Percentiles rank a stretch among this genome's conserved stretches.
Evolutionary conservation across 1,139 yeast species (phyloP).

Genomic region (Pneumocystis sp.): DNA sequence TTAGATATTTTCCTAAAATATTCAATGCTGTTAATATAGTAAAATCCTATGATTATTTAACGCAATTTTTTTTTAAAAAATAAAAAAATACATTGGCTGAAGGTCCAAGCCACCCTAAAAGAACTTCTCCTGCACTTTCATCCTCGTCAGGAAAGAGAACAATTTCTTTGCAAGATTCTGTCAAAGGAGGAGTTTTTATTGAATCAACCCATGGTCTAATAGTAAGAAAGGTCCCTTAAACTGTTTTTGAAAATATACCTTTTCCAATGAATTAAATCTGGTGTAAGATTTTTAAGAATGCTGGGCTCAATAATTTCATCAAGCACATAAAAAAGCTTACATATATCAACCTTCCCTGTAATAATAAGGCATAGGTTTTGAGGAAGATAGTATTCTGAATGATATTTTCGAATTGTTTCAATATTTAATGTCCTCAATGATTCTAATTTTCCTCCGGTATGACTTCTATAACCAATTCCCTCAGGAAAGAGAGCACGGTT

Average conservation of each 20-base stretch:
- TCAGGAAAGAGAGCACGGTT: slow-evolving; percentile 39
- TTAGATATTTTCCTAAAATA: slow-evolving; percentile 35
- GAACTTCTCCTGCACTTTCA: slow-evolving; percentile 66
- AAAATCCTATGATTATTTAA: slow-evolving; percentile 29
- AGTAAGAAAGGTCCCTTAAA: slow-evolving; percentile 22
- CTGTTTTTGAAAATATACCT: slow-evolving; percentile 9
- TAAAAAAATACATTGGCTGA: slow-evolving; percentile 14
- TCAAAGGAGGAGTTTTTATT: slow-evolving; percentile 30
- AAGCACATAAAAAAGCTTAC: slow-evolving; percentile 45
- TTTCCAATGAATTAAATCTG: background rate
- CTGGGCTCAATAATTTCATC: slow-evolving; percentile 39
- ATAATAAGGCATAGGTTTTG: slow-evolving; percentile 71
- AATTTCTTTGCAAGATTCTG: slow-evolving; percentile 29
- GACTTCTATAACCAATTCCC: slow-evolving; percentile 67
- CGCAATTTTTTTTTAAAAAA: background rate
- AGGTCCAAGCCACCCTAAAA: slow-evolving; percentile 78
- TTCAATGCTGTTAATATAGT: slow-evolving; percentile 13
- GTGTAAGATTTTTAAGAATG: background rate
- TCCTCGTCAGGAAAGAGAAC: slow-evolving; percentile 81
- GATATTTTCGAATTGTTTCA: slow-evolving; percentile 63
- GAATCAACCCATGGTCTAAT: slow-evolving; percentile 75
- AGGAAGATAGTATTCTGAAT: slow-evolving; percentile 56
- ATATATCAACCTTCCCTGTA: slow-evolving; percentile 65
- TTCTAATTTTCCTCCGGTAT: slow-evolving; percentile 81
- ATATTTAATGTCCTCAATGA: slow-evolving; percentile 61